A percentile compares a stretch with the other conserved stretches of the same genome.
phyloP scores from a whole-genome alignment of 495 filamentous ascomycete genomes.

The Chaetomium cochliodes region DNA sequence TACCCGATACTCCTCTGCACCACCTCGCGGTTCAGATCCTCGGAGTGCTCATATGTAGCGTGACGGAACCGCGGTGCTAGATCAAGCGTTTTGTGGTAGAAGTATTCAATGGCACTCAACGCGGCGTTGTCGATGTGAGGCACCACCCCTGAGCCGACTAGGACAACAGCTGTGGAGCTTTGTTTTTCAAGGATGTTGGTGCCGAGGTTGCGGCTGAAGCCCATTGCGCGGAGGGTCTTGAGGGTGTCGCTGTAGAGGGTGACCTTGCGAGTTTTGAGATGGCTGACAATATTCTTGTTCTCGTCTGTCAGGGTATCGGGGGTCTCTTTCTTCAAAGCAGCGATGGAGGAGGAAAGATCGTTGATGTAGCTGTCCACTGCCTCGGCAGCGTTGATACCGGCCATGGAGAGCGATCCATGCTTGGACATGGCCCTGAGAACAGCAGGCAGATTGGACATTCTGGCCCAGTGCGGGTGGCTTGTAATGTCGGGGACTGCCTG shows the following conservation, averaged over 20 bases:
- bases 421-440: slow-evolving; percentile 55
- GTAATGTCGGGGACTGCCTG: slow-evolving; percentile 54
- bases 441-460: slow-evolving; percentile 65
- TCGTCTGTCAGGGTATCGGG: slow-evolving; percentile 74
- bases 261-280: slow-evolving; percentile 88
- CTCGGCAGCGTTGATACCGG: slow-evolving; percentile 54
- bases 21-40: slow-evolving; percentile 77
- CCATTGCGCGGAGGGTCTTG: slow-evolving; percentile 79
- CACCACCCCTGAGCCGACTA: slow-evolving; percentile 45
- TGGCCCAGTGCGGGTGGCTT: slow-evolving; percentile 53
- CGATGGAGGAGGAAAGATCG: slow-evolving; percentile 64
- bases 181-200: slow-evolving; percentile 68
- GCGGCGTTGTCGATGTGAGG: slow-evolving; percentile 20
- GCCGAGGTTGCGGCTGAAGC: slow-evolving; percentile 75
- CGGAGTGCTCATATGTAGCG: slow-evolving; percentile 66
- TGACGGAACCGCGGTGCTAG: slow-evolving; percentile 65
- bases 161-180: slow-evolving; percentile 62
- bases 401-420: slow-evolving; percentile 50
- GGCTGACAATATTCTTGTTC: slow-evolving; percentile 74
- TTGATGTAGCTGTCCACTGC: slow-evolving; percentile 66
- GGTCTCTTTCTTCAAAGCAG: slow-evolving; percentile 74
- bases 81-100: slow-evolving; percentile 76
- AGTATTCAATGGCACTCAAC: slow-evolving; percentile 56
- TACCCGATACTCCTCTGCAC: slow-evolving; percentile 74
- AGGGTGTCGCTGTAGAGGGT: slow-evolving; percentile 86